Percentiles rank a stretch among this genome's conserved stretches.
phyloP scores from a whole-genome alignment of 208 protist genomes.

The Angomonas desouzai region DNA sequence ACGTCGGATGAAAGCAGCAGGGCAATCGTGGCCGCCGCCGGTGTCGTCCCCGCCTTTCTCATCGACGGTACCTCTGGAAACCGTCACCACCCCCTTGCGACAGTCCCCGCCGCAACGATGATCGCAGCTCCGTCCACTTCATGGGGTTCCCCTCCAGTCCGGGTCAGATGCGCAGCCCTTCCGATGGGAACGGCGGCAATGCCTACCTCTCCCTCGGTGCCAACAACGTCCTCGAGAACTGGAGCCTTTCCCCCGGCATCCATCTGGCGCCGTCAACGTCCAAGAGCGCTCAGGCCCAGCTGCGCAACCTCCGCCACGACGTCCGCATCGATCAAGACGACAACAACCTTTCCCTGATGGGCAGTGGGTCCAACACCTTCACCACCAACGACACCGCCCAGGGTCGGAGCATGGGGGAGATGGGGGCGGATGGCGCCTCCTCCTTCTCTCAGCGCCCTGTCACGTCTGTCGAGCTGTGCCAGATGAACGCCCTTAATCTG shows the following conservation, averaged over 20 bases:
- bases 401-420: background rate
- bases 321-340: background rate
- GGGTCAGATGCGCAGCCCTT: background rate
- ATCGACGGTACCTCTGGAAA: background rate
- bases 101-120: background rate
- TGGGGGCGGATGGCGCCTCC: background rate
- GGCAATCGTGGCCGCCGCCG: background rate
- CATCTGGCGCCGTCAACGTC: background rate
- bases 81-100: background rate
- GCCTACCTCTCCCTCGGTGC: background rate
- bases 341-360: background rate
- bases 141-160: background rate
- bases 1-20: background rate
- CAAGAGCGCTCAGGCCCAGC: background rate
- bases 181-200: background rate
- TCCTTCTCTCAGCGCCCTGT: constrained; percentile 15
- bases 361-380: constrained; percentile 7
- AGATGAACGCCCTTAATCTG: constrained; percentile 23
- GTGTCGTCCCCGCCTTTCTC: background rate
- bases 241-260: constrained; percentile 8
- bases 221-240: constrained; percentile 9
- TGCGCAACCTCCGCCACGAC: background rate
- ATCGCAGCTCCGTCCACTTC: background rate
- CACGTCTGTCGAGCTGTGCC: constrained; percentile 25
- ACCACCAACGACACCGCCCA: background rate